A percentile compares a stretch with the other conserved stretches of the same genome.
Evolutionary conservation across 2,329 filamentous ascomycete species (phyloP).

Genomic region (Fragosphaeria purpurea): DNA sequence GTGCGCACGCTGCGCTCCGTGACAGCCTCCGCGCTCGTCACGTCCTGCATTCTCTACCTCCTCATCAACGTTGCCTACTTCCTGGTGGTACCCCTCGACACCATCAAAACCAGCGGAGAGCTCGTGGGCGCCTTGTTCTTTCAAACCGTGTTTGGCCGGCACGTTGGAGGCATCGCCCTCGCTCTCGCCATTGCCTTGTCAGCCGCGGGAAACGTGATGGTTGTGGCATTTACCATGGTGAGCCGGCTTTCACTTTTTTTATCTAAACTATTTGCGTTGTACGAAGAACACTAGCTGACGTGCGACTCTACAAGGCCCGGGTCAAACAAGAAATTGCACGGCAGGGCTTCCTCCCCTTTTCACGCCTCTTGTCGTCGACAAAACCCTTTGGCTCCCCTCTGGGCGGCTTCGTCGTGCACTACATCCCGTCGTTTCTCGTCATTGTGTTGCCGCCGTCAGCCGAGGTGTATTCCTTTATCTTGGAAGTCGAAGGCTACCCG

Average conservation of each 20-base stretch:
- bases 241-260: too few species aligned
- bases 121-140: constrained; percentile 61
- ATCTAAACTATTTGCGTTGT: too few species aligned
- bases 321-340: constrained; percentile 64
- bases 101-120: constrained; percentile 57
- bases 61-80: constrained; percentile 53
- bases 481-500: constrained; percentile 62
- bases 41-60: constrained; percentile 45
- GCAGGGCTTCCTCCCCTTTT: constrained; percentile 59
- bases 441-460: constrained; percentile 54
- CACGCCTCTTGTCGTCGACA: constrained; percentile 50
- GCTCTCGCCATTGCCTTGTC: constrained; percentile 57
- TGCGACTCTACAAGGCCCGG: constrained; percentile 37
- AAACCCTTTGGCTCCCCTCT: constrained; percentile 57
- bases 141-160: constrained; percentile 49
- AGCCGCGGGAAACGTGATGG: constrained; percentile 62
- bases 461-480: constrained; percentile 62
- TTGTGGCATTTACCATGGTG: constrained; percentile 58
- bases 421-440: constrained; percentile 56
- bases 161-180: constrained; percentile 46
- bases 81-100: constrained; percentile 54
- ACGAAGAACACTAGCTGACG: too few species aligned
- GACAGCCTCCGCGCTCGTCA: constrained; percentile 36
- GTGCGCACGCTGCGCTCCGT: constrained; percentile 43
- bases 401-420: constrained; percentile 59